Evolutionary conservation across 768 basidiomycete genomes (phyloP), one percentile per base, ranked within the genome.

Genomic region (Tylopilus cervinicoccineus): DNA sequence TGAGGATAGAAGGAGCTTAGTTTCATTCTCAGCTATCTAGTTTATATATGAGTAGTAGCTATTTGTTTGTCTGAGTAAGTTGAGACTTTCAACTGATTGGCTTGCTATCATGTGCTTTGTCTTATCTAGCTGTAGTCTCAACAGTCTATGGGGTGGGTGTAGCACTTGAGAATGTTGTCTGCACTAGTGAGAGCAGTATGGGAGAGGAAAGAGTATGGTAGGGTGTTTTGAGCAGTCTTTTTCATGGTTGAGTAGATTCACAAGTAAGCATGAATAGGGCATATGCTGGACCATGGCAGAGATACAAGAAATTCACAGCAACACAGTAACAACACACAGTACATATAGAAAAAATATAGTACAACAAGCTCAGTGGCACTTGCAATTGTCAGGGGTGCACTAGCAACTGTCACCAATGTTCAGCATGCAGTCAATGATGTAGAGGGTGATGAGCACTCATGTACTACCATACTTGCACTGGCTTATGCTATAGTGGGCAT

Each of bases 191-290:
- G 68, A 0, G 77, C 72, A 0, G 79, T 65, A 53, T 79, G 76
- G 11, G 83, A 84, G 23, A 76, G 60, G 77, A 20, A 89, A 72
- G 34, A 88, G 71, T 19, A 71, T 52, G n/a, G 62, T 57, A 23
- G 88, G 71, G 9, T 83, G 77, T 54, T 81, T 83, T 68, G 47
- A 91, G 76, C 14, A 92, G 74, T 19, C n/a, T n/a, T n/a, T n/a
- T n/a, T n/a, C n/a, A n/a, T n/a, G n/a, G n/a, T n/a, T n/a, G n/a
- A n/a, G n/a, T n/a, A n/a, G n/a, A n/a, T n/a, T n/a, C n/a, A n/a
- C n/a, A n/a, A n/a, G n/a, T n/a, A n/a, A n/a, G n/a, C 87, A 78
- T 29, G 84, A 82, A 72, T 90, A 86, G 11, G 83, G 71, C n/a
- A 79, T 71, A 20, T 84, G 76, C 62, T 86, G 86, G 41, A 86